These are phyloP conservation scores for Boeremia lycopersici DNA, from an alignment of 2,329 filamentous ascomycete species.

Conservation along the genomic window DNA sequence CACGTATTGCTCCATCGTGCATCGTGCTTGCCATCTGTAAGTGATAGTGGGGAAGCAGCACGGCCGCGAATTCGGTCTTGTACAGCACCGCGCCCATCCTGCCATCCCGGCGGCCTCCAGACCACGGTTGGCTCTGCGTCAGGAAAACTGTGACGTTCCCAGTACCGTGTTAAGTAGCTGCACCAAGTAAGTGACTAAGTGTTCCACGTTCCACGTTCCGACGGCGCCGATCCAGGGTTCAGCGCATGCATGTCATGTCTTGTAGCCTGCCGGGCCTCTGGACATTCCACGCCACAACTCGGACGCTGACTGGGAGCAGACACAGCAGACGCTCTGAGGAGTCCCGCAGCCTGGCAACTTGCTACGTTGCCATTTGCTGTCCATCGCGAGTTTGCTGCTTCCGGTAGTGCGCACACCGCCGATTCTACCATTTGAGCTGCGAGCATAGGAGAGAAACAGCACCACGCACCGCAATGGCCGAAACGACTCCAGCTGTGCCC, in stretches of 20 bases:
- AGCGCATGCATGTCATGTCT: slow-evolving; percentile 22
- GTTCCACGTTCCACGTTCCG: slow-evolving; percentile 14
- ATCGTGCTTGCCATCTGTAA: slow-evolving; percentile 14
- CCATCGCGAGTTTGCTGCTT: background rate
- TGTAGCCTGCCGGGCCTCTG: slow-evolving; percentile 14
- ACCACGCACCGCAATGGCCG: slow-evolving; percentile 31
- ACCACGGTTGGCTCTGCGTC: background rate
- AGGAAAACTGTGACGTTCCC: slow-evolving; percentile 4
- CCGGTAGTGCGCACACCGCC: background rate
- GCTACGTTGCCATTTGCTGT: no score
- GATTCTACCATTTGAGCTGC: background rate
- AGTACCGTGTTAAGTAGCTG: slow-evolving; percentile 15
- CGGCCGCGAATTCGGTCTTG: slow-evolving; percentile 4
- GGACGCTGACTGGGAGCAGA: slow-evolving; percentile 21
- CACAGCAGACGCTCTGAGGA: background rate
- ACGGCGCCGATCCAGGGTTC: slow-evolving; percentile 25
- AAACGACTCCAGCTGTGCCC: slow-evolving; percentile 29
- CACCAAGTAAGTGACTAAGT: slow-evolving; percentile 11
- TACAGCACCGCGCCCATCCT: background rate
- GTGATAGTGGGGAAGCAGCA: slow-evolving; percentile 12
- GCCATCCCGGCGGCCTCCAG: background rate
- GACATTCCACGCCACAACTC: slow-evolving; percentile 19
- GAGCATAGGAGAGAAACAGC: background rate
- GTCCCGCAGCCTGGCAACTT: background rate
- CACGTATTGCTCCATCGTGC: slow-evolving; percentile 16